Evolutionary conservation across 2,329 filamentous ascomycete genomes (phyloP).

Genomic region (Pseudodiploospora longispora): DNA sequence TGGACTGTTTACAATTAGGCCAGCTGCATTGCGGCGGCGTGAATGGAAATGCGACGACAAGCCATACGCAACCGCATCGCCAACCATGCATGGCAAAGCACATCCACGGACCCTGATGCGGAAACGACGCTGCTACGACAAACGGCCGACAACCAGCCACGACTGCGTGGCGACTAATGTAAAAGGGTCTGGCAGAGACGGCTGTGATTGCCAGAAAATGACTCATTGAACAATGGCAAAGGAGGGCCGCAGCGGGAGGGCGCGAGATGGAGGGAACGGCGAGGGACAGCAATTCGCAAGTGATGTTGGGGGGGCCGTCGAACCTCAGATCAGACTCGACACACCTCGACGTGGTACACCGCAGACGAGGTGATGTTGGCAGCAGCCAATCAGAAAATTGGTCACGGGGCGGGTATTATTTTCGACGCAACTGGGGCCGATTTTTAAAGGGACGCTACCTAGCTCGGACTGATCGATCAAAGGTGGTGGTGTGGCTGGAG

Average conservation of each 20-base stretch:
- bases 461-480: too few species aligned
- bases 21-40: constrained; percentile 11
- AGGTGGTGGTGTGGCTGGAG: constrained; percentile 17
- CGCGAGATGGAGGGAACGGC: constrained; percentile 17
- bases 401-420: constrained; percentile 26
- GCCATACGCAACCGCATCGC: constrained; percentile 11
- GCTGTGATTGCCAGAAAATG: constrained; percentile 15
- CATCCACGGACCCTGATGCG: not conserved
- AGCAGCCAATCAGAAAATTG: constrained; percentile 33
- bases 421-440: constrained; percentile 24
- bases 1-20: not conserved
- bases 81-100: constrained; percentile 11
- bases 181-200: not conserved
- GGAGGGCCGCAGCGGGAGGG: constrained; percentile 18
- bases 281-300: constrained; percentile 11
- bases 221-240: constrained; percentile 21
- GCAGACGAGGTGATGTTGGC: constrained; percentile 25
- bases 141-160: too few species aligned
- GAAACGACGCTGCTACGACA: too few species aligned
- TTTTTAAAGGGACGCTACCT: constrained; percentile 14
- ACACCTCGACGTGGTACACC: constrained; percentile 18
- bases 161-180: too few species aligned
- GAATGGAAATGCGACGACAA: constrained; percentile 26
- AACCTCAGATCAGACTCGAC: constrained; percentile 20
- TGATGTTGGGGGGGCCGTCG: constrained; percentile 18